A percentile compares a stretch with the other conserved stretches of the same genome.
Evolutionary conservation across 768 basidiomycete species (phyloP).

Genomic region (Amanita muscaria): DNA sequence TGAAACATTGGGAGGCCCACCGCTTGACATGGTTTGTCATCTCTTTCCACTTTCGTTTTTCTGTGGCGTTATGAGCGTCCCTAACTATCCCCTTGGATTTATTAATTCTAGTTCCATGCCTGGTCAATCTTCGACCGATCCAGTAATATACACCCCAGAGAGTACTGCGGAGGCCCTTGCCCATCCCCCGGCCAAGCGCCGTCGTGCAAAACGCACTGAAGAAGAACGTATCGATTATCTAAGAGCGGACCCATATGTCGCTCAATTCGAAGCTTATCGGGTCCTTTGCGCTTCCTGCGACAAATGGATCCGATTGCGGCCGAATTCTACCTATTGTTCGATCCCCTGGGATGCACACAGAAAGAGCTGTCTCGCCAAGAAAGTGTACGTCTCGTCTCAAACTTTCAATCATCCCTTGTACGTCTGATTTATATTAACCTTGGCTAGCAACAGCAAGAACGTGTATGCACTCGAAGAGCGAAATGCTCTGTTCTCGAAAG

Average conservation of each 20-base stretch:
- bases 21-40: constrained; percentile 49
- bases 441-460: constrained; percentile 8
- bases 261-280: constrained; percentile 73
- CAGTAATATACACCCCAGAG: constrained; percentile 36
- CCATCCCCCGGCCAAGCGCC: constrained; percentile 50
- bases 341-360: constrained; percentile 85
- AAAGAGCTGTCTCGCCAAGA: constrained; percentile 75
- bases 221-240: constrained; percentile 69
- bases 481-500: constrained; percentile 48
- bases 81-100: background rate
- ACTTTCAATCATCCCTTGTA: background rate
- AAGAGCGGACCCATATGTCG: constrained; percentile 65
- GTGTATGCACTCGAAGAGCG: constrained; percentile 51
- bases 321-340: constrained; percentile 82
- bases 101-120: background rate
- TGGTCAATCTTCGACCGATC: constrained; percentile 17
- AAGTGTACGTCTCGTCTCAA: constrained; percentile 39
- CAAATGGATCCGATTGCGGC: constrained; percentile 80
- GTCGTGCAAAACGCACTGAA: constrained; percentile 69
- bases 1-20: constrained; percentile 65
- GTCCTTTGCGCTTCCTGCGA: constrained; percentile 74
- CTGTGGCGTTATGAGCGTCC: no score
- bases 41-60: no score
- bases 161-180: constrained; percentile 31
- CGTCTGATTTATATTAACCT: constrained; percentile 4